Percentiles rank a stretch among this genome's conserved stretches.
These are phyloP conservation scores for Apophysomyces variabilis DNA, from an alignment of 371 early-diverging fungal genomes.

Conservation along the genomic window DNA sequence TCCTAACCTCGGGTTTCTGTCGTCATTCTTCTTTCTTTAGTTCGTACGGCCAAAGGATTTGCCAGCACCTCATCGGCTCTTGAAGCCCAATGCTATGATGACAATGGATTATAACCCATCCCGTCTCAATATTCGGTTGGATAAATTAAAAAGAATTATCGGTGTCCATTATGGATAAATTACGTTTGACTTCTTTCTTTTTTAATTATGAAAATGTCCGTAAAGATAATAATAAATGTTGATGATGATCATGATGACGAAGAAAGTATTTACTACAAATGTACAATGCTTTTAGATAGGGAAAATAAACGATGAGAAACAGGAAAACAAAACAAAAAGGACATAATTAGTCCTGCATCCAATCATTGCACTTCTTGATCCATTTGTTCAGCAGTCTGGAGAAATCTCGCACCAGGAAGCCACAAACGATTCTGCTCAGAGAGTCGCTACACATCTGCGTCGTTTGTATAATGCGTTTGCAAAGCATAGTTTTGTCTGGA, in stretches of 20 bases:
- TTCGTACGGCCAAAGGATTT: constrained; percentile 37
- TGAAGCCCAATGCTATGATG: constrained; percentile 27
- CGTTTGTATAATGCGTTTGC: constrained; percentile 20
- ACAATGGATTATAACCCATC: constrained; percentile 48
- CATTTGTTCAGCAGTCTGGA: constrained; percentile 41
- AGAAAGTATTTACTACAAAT: constrained; percentile 5
- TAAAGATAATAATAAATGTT: background rate
- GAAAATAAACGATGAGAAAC: background rate
- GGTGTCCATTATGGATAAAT: constrained; percentile 42
- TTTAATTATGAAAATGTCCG: background rate
- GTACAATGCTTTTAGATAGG: background rate
- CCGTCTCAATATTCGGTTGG: constrained; percentile 43
- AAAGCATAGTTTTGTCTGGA: constrained; percentile 17
- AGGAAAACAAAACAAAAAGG: background rate
- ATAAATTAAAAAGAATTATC: constrained; percentile 27
- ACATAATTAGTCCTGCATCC: constrained; percentile 28
- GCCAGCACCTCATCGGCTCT: constrained; percentile 33
- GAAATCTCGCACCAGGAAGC: constrained; percentile 45
- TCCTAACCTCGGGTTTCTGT: background rate
- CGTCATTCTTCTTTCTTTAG: constrained; percentile 17
- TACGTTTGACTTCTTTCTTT: too few species aligned
- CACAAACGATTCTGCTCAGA: constrained; percentile 32
- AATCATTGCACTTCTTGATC: constrained; percentile 39
- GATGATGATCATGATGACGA: background rate
- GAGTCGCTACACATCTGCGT: constrained; percentile 24